Evolutionary conservation across 2,329 filamentous ascomycete genomes (phyloP), one percentile per base, ranked within the genome.

Genomic region (Sporothrix brunneoviolacea): DNA sequence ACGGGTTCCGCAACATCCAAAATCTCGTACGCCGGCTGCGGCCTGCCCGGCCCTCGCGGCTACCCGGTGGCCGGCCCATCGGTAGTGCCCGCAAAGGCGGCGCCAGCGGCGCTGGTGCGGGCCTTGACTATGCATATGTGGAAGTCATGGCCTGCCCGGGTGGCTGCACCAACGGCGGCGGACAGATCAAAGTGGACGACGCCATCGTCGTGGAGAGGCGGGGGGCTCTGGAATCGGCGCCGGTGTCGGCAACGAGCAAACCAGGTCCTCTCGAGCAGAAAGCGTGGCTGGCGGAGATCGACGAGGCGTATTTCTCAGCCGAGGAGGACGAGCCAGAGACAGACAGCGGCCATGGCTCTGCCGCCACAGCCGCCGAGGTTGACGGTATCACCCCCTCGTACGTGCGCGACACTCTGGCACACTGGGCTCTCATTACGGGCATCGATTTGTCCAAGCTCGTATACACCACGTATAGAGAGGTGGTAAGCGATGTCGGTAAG

Each of bases 91-190:
- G 77, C 52, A 77, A 73, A 6, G 50, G 40, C 12, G 51, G 40
- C 22, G 52, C 48, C 5, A 52, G 52, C 8, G 55, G 73, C 72
- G 6, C 70, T 66, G 15, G 78, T 70, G 64, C 67, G 16, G 67
- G 70, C 5, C 68, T 79, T 7, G 88, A 95, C 32, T 91, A 91
- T 65, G 79, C 86, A n/a, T 97, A 95, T 67, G 87, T 97, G 24
- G 93, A 98, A 69, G 93, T 98, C 52, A 98, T 98, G 93, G 93
- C 93, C 13, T 98, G 93, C 66, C 93, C 93, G 0, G 93, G 93
- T n/a, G 93, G 93, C 3, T 98, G 93, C 70, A 98, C 93, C 49
- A 98, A 98, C 61, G 93, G 93, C 2, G 93, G 93, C 33, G 93
- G 93, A 1, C 93, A 98, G 71, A 84, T 98, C 64, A 95, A 95